Conservation (phyloP, 176 grass and related monocot species). For the Canna indica region DNA sequence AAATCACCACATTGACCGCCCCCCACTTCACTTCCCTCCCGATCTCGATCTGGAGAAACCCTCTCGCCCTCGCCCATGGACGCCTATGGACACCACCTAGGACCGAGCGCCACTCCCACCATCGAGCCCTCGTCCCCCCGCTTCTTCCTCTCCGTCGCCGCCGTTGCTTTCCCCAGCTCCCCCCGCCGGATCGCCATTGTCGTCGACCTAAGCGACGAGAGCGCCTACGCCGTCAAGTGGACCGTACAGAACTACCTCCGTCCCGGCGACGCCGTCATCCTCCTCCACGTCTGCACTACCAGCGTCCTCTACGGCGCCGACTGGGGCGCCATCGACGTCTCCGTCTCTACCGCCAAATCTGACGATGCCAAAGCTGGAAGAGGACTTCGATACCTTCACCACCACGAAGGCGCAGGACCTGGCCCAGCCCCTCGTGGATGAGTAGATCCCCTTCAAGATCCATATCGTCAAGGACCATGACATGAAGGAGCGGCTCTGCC, state of each 20-base stretch:
- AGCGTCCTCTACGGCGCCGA: slow-evolving; percentile 4
- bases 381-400: background rate
- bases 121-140: slow-evolving; percentile 1
- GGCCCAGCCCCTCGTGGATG: slow-evolving; percentile 7
- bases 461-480: slow-evolving; percentile 9
- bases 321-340: background rate
- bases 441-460: slow-evolving; percentile 3
- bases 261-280: background rate
- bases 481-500: slow-evolving; percentile 10
- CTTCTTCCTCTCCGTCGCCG: background rate
- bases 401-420: slow-evolving; percentile 1
- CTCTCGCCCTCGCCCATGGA: background rate
- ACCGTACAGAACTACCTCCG: slow-evolving; percentile 8
- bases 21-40: background rate
- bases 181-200: slow-evolving; percentile 1
- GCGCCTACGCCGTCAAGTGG: no score
- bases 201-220: slow-evolving; percentile 1
- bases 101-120: background rate
- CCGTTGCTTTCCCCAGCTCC: background rate
- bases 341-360: background rate
- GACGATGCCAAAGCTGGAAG: background rate
- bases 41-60: no score
- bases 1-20: no score
- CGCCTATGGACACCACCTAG: background rate
- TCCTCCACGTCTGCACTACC: slow-evolving; percentile 4